Conservation (phyloP, 148 eudicot species). For the Limonium bicolor region DNA sequence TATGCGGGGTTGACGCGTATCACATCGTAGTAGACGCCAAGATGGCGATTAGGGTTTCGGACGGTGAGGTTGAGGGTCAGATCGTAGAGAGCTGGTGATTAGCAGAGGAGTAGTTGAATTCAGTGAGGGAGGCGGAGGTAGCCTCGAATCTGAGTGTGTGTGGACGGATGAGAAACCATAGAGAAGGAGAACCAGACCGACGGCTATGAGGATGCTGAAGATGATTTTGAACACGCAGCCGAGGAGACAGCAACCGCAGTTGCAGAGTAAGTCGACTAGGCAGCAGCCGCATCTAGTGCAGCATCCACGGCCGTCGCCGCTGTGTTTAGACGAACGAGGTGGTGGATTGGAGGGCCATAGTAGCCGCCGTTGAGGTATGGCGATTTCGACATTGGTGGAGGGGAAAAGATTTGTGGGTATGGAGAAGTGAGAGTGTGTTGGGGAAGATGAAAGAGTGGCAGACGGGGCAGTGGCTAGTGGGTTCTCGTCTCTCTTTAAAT, state of each 20-base stretch:
- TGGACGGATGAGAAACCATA: slow-evolving; percentile 9
- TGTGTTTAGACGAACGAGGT: slow-evolving; percentile 14
- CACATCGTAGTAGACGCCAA: slow-evolving; percentile 51
- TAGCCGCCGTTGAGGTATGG: slow-evolving; percentile 11
- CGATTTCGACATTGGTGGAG: slow-evolving; percentile 10
- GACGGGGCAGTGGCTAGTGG: too few species aligned
- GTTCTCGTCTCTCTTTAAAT: too few species aligned
- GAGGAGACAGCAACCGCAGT: slow-evolving; percentile 15
- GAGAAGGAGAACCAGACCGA: slow-evolving; percentile 12
- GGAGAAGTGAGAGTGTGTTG: too few species aligned
- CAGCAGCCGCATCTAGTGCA: slow-evolving; percentile 12
- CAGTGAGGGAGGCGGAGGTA: slow-evolving; percentile 8
- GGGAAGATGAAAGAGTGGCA: too few species aligned
- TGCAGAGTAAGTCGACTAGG: slow-evolving; percentile 9
- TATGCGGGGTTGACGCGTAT: slow-evolving; percentile 34
- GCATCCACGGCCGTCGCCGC: slow-evolving; percentile 7
- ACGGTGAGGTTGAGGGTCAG: slow-evolving; percentile 44
- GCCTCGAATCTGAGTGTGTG: slow-evolving; percentile 3
- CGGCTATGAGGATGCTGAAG: slow-evolving; percentile 10
- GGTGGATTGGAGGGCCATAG: slow-evolving; percentile 17
- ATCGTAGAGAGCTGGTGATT: slow-evolving; percentile 41
- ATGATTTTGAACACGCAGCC: slow-evolving; percentile 20
- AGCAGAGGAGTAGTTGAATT: slow-evolving; percentile 2
- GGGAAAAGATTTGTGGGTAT: too few species aligned
- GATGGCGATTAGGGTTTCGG: slow-evolving; percentile 55